Evolutionary conservation across 1,284 basidiomycete species (phyloP).

Genomic region (Phylloboletellus chloephorus): DNA sequence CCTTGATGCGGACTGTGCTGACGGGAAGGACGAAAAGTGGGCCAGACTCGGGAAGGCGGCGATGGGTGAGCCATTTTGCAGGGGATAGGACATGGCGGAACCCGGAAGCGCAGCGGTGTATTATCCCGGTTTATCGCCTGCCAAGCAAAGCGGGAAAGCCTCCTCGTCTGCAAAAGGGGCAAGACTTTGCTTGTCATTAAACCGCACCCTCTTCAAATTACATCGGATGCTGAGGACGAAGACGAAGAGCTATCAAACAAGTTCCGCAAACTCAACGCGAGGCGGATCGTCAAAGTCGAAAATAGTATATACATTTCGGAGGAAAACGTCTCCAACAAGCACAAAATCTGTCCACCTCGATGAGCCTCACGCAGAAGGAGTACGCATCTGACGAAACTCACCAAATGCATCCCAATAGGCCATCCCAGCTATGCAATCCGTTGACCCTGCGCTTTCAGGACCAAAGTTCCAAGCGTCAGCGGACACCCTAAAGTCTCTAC

Average conservation of each 20-base stretch:
- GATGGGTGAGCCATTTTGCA: conserved; percentile 12
- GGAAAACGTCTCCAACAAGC: conserved; percentile 23
- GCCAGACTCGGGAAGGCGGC: conserved; percentile 17
- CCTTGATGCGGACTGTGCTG: conserved; percentile 11
- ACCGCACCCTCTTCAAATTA: too few relatives aligned
- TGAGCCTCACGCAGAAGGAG: conserved; percentile 3
- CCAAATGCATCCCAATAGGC: conserved; percentile 12
- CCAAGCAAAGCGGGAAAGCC: too few relatives aligned
- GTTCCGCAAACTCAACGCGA: conserved; percentile 17
- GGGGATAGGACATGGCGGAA: conserved; percentile 30
- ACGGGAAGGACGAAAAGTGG: conserved; percentile 20
- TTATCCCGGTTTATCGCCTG: conserved; percentile 28
- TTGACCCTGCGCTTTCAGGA: neutral
- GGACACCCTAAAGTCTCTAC: conserved; percentile 12
- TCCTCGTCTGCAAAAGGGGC: too few relatives aligned
- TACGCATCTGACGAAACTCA: neutral
- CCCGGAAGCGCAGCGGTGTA: too few relatives aligned
- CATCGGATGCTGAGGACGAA: too few relatives aligned
- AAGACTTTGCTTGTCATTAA: too few relatives aligned
- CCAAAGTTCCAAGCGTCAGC: conserved; percentile 17
- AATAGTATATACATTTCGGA: conserved; percentile 21
- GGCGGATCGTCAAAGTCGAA: conserved; percentile 17
- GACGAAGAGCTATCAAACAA: conserved; percentile 5
- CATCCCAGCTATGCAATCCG: conserved; percentile 17
- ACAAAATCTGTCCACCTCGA: conserved; percentile 12